Percentiles rank a stretch among this genome's conserved stretches.
phyloP scores from a whole-genome alignment of 1,139 yeast species.

The Magnusiomyces ingens region DNA sequence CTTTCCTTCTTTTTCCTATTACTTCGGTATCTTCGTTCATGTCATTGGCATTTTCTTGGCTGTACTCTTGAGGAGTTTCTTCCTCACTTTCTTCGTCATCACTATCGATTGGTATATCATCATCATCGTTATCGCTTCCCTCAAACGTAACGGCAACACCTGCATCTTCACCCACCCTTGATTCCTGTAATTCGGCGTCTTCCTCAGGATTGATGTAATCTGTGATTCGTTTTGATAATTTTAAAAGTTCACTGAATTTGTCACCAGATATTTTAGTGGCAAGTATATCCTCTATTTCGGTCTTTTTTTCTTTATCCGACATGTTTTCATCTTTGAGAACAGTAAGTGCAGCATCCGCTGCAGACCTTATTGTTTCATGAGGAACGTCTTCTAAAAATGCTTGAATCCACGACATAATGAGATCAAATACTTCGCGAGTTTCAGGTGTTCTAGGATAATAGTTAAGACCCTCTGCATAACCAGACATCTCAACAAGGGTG shows the following conservation, averaged over 20 bases:
- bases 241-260: constrained; percentile 48
- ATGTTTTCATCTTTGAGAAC: constrained; percentile 45
- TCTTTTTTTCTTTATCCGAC: constrained; percentile 39
- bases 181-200: constrained; percentile 22
- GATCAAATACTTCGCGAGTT: constrained; percentile 41
- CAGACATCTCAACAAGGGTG: neutral
- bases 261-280: constrained; percentile 40
- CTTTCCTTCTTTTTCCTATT: constrained; percentile 27
- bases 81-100: constrained; percentile 29
- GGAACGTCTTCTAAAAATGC: constrained; percentile 50
- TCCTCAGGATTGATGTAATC: constrained; percentile 43
- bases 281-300: constrained; percentile 43
- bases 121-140: constrained; percentile 40
- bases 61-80: constrained; percentile 28
- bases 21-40: constrained; percentile 31
- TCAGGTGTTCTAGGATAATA: constrained; percentile 48
- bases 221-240: constrained; percentile 48
- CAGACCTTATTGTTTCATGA: constrained; percentile 46
- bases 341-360: constrained; percentile 61
- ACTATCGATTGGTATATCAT: constrained; percentile 31
- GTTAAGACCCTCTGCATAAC: constrained; percentile 34
- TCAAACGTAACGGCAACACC: constrained; percentile 44
- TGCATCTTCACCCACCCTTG: constrained; percentile 34
- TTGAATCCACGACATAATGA: constrained; percentile 46
- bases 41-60: constrained; percentile 30